Evolutionary conservation across 495 filamentous ascomycete genomes (phyloP), one percentile per base, ranked within the genome.

Genomic region (Margaritispora aquatica): DNA sequence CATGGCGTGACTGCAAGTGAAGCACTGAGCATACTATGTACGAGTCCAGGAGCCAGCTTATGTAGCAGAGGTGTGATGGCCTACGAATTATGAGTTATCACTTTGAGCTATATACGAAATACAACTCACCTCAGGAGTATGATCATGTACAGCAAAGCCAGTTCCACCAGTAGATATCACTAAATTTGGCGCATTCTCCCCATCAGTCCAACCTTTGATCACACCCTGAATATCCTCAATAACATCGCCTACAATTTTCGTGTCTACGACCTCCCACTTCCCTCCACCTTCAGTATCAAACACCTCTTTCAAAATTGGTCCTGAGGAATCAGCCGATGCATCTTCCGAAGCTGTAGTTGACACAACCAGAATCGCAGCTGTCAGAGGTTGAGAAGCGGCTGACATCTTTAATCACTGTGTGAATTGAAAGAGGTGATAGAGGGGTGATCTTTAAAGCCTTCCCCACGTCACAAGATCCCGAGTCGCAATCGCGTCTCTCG

Each of bases 141-240:
- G 75, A 73, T 99, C 94, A 52, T 86, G 83, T n/a, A 85, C 73
- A 11, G 95, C 87, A 73, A 99, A 99, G 4, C 94, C 94, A 3
- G 94, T 99, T 13, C 94, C 94, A 53, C 94, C 94, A 8, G 88
- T 97, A 1, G 90, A 88, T 51, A 96, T 71, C 52, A 99, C 82
- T 50, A 97, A 73, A 72, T 96, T 93, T 11, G 83, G 65, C 20
- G 73, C 73, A 62, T 82, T 70, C 4, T 80, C 73, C 19, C 74
- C 69, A 73, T 93, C 88, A 0, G 87, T 75, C 86, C 87, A 96
- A 49, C 76, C 62, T 58, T 72, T 81, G 24, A 97, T 79, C 10
- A 83, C 75, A 11, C 74, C 71, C 65, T 96, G 89, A 61, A 98
- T 96, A 41, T 86, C 77, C 17, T 81, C 67, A 29, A 82, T 75